A percentile compares a stretch with the other conserved stretches of the same genome.
Conservation (phyloP, 371 early-diverging fungal genomes). For the Chytridium lagenaria region DNA sequence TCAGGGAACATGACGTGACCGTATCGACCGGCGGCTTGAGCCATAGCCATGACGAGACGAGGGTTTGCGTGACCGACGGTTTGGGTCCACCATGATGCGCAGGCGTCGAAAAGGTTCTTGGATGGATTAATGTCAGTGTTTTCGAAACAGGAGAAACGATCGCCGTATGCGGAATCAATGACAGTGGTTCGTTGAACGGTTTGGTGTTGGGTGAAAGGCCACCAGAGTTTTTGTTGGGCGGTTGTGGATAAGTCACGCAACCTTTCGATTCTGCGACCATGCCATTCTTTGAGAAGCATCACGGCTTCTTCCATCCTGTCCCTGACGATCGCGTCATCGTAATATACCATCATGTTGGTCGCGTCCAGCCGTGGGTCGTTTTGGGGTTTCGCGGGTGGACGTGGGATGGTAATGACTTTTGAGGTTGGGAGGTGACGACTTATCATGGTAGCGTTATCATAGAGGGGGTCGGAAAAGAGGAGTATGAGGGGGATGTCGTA, state of each 20-base stretch:
- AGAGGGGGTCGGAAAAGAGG: constrained; percentile 67
- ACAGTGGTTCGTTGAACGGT: constrained; percentile 70
- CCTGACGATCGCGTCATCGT: constrained; percentile 52
- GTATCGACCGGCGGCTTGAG: constrained; percentile 77
- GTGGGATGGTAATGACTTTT: neutral
- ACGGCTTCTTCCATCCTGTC: constrained; percentile 58
- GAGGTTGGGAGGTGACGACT: neutral
- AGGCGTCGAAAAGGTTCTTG: constrained; percentile 59
- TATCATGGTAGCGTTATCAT: constrained; percentile 51
- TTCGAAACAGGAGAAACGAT: constrained; percentile 64
- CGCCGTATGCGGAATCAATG: constrained; percentile 79
- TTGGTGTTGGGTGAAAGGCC: constrained; percentile 86
- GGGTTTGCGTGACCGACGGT: constrained; percentile 79
- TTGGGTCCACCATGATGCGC: constrained; percentile 90
- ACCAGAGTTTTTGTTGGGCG: constrained; percentile 71
- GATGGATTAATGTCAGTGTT: neutral
- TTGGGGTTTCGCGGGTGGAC: constrained; percentile 19
- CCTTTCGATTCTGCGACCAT: constrained; percentile 62
- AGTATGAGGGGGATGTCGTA: constrained; percentile 75
- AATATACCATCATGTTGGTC: constrained; percentile 57
- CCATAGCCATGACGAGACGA: constrained; percentile 65
- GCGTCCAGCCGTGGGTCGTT: constrained; percentile 17
- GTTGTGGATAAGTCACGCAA: constrained; percentile 65
- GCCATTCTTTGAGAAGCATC: constrained; percentile 53
- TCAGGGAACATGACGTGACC: constrained; percentile 89